Conservation (phyloP, 345 rosid genomes). For the Acer campestre region DNA sequence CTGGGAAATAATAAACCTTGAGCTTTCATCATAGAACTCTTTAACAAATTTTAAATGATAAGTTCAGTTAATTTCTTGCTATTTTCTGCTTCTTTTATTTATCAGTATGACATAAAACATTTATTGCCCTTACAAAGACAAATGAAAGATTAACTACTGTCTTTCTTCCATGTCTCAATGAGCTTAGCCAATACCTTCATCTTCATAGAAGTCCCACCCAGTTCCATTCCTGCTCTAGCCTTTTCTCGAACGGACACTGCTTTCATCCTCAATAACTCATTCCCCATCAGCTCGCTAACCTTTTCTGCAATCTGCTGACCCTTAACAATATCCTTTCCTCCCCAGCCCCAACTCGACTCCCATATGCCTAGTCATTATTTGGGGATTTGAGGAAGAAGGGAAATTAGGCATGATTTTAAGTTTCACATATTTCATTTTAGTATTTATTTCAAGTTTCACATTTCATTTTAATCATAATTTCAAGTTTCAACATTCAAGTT, state of each 20-base stretch:
- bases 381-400: too few species aligned
- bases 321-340: slow-evolving; percentile 10
- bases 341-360: slow-evolving; percentile 31
- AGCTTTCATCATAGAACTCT: not conserved
- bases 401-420: too few species aligned
- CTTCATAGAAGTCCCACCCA: slow-evolving; percentile 5
- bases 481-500: too few species aligned
- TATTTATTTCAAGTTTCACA: too few species aligned
- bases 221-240: slow-evolving; percentile 14
- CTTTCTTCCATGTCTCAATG: slow-evolving; percentile 10
- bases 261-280: slow-evolving; percentile 13
- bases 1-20: not conserved
- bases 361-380: slow-evolving; percentile 28
- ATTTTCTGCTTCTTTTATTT: too few species aligned
- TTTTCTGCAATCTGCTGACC: slow-evolving; percentile 20
- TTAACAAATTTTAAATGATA: not conserved
- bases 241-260: slow-evolving; percentile 20
- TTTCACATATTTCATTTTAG: too few species aligned
- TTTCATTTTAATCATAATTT: too few species aligned
- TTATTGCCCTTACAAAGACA: too few species aligned
- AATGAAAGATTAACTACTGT: not conserved
- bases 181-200: not conserved
- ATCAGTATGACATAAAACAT: too few species aligned
- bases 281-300: slow-evolving; percentile 14
- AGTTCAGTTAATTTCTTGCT: not conserved